A percentile compares a stretch with the other conserved stretches of the same genome.
These are phyloP conservation scores for Amniculicola lignicola DNA, from an alignment of 495 filamentous ascomycete genomes.

Conservation along the genomic window DNA sequence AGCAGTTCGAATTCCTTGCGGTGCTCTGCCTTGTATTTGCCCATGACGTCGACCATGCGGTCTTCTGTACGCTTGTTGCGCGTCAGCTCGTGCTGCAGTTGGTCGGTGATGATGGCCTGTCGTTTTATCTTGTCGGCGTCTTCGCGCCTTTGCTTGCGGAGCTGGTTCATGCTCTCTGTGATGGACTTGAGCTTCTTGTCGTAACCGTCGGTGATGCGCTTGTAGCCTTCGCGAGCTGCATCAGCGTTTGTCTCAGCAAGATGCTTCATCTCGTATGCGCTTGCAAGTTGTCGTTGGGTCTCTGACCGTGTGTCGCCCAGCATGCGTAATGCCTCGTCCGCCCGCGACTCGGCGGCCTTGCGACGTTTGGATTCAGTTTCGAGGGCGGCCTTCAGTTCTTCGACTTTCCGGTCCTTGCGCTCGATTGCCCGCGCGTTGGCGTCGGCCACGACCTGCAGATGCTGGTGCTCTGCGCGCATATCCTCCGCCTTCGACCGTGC, in stretches of 20 bases:
- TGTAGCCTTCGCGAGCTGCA: slow-evolving; percentile 23
- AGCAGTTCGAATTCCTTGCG: slow-evolving; percentile 22
- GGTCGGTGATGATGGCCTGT: slow-evolving; percentile 30
- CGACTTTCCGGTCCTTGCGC: slow-evolving; percentile 32
- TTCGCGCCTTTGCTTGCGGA: slow-evolving; percentile 14
- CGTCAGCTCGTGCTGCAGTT: slow-evolving; percentile 22
- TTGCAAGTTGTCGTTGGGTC: slow-evolving; percentile 29
- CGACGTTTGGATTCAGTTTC: slow-evolving; percentile 24
- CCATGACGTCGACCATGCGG: slow-evolving; percentile 26
- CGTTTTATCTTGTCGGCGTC: slow-evolving; percentile 27
- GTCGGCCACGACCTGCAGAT: slow-evolving; percentile 29
- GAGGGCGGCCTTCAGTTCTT: slow-evolving; percentile 29
- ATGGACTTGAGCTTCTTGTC: slow-evolving; percentile 22
- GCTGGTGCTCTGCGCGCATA: slow-evolving; percentile 22
- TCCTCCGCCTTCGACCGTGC: slow-evolving; percentile 24
- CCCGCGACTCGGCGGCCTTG: slow-evolving; percentile 24
- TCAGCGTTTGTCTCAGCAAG: slow-evolving; percentile 29
- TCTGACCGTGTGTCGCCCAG: slow-evolving; percentile 27
- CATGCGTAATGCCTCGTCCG: slow-evolving; percentile 23
- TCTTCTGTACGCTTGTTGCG: slow-evolving; percentile 15
- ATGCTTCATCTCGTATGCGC: slow-evolving; percentile 24
- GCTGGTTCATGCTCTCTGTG: slow-evolving; percentile 17
- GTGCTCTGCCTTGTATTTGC: slow-evolving; percentile 27
- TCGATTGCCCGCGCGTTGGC: slow-evolving; percentile 29
- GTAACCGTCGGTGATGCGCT: slow-evolving; percentile 28